A percentile compares a stretch with the other conserved stretches of the same genome.
These are phyloP conservation scores for Phoenix dactylifera DNA, from an alignment of 176 grass and related monocot species.

Conservation along the genomic window DNA sequence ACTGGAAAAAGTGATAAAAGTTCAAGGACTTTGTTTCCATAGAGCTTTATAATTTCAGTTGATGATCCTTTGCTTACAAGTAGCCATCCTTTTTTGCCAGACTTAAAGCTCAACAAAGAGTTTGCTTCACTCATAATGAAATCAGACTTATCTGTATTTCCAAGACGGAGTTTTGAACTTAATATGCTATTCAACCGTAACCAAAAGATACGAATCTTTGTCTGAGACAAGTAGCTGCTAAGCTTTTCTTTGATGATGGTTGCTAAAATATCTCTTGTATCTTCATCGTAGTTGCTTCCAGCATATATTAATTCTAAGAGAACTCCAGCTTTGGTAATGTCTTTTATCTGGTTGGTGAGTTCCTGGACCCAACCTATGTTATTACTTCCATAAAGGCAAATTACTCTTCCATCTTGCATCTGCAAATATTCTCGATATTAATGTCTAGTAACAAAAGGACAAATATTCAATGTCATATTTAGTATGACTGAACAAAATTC, in stretches of 20 bases:
- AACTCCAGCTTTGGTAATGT: conserved; percentile 6
- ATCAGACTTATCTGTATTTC: conserved; percentile 8
- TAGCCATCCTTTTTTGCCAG: conserved; percentile 1
- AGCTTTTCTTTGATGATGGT: conserved; percentile 11
- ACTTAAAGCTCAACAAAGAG: conserved; percentile 2
- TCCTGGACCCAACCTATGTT: conserved; percentile 13
- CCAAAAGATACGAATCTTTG: conserved; percentile 14
- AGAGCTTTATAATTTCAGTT: conserved; percentile 8
- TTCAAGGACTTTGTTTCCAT: conserved; percentile 8
- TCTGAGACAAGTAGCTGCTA: conserved; percentile 7
- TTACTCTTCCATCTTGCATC: conserved; percentile 13
- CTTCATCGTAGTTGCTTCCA: neutral
- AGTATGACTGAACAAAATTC: too few species aligned
- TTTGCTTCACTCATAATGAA: conserved; percentile 12
- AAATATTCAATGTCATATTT: too few species aligned
- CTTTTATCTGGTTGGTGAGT: conserved; percentile 6
- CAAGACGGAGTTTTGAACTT: conserved; percentile 9
- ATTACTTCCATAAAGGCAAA: conserved; percentile 16
- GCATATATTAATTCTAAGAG: conserved; percentile 9
- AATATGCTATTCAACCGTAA: conserved; percentile 17
- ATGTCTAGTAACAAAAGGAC: too few species aligned
- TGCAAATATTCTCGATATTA: neutral
- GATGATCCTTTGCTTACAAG: conserved; percentile 8
- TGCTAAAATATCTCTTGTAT: conserved; percentile 7
- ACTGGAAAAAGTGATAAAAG: conserved; percentile 8